A percentile compares a stretch with the other conserved stretches of the same genome.
phyloP scores from a whole-genome alignment of 495 filamentous ascomycete genomes.

The Acidiella bohemica region DNA sequence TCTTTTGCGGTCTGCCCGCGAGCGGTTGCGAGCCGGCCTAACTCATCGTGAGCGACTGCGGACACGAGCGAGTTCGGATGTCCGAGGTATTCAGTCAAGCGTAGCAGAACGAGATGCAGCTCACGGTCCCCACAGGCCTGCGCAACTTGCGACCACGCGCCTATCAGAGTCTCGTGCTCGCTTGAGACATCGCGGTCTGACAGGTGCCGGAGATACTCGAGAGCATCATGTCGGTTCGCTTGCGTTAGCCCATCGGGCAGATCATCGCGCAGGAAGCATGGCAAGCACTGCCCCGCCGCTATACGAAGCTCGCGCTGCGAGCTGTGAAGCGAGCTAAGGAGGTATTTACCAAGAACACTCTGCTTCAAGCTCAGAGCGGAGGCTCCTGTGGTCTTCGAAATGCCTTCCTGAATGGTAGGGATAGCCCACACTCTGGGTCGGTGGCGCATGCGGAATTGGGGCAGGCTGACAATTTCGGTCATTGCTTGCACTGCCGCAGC shows the following conservation, averaged over 20 bases:
- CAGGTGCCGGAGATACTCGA: slow-evolving; percentile 56
- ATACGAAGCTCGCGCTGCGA: slow-evolving; percentile 76
- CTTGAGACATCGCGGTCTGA: slow-evolving; percentile 49
- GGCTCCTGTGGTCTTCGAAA: slow-evolving; percentile 45
- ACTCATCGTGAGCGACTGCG: slow-evolving; percentile 66
- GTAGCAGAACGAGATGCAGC: slow-evolving; percentile 69
- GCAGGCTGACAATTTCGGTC: slow-evolving; percentile 40
- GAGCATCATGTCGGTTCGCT: slow-evolving; percentile 51
- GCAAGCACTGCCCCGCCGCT: slow-evolving; percentile 56
- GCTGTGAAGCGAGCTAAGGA: slow-evolving; percentile 63
- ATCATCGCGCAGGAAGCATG: slow-evolving; percentile 47
- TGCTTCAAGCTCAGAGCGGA: slow-evolving; percentile 50
- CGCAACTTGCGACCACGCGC: slow-evolving; percentile 72
- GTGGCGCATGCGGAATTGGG: slow-evolving; percentile 44
- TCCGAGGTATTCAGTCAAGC: slow-evolving; percentile 74
- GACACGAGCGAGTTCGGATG: slow-evolving; percentile 67
- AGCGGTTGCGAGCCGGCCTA: slow-evolving; percentile 51
- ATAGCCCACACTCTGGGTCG: slow-evolving; percentile 58
- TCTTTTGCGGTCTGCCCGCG: slow-evolving; percentile 45
- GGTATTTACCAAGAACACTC: slow-evolving; percentile 62
- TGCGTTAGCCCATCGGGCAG: slow-evolving; percentile 35
- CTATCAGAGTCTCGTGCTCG: slow-evolving; percentile 68
- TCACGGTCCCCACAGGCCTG: slow-evolving; percentile 59
- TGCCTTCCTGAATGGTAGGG: slow-evolving; percentile 51
- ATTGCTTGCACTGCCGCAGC: slow-evolving; percentile 38